A percentile compares a stretch with the other conserved stretches of the same genome.
Conservation (phyloP, 305 asterid genomes). For the Fraxinus baroniana region DNA sequence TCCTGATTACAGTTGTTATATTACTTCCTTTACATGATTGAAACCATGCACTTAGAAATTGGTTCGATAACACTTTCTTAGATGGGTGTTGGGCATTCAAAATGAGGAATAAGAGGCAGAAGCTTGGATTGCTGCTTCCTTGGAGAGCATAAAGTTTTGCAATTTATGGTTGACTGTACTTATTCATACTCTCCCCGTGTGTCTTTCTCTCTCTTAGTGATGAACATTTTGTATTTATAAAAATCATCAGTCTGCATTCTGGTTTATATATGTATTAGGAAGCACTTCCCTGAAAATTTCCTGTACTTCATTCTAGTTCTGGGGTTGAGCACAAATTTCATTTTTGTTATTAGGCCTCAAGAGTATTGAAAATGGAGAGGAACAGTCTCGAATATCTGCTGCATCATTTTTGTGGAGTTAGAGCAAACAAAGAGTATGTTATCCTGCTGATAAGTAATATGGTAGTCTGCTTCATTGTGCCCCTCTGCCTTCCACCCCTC, state of each 20-base stretch:
- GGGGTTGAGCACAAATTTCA: constrained; percentile 23
- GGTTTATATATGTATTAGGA: not conserved
- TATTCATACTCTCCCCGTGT: not conserved
- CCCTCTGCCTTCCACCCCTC: not conserved
- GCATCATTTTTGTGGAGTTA: constrained; percentile 84
- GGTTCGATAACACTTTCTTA: not conserved
- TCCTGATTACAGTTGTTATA: not conserved
- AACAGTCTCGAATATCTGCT: constrained; percentile 80
- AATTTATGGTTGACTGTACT: not conserved
- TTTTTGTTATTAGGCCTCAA: constrained; percentile 69
- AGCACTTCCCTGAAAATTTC: not conserved
- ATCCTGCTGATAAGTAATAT: constrained; percentile 25
- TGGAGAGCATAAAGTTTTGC: not conserved
- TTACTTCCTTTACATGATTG: not conserved
- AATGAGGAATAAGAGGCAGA: not conserved
- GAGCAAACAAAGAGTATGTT: constrained; percentile 89
- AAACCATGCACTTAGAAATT: not conserved
- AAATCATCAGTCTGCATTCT: not conserved
- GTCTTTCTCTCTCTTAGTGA: not conserved
- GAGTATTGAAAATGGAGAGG: constrained; percentile 90
- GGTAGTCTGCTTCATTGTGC: constrained; percentile 9
- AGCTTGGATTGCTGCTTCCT: constrained; percentile 1
- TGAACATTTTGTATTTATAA: not conserved
- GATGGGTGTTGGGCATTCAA: not conserved
- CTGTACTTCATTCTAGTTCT: constrained; percentile 19